Base-by-base conservation (phyloP, 2,329 filamentous ascomycete species). In the Botryotinia convoluta region DNA sequence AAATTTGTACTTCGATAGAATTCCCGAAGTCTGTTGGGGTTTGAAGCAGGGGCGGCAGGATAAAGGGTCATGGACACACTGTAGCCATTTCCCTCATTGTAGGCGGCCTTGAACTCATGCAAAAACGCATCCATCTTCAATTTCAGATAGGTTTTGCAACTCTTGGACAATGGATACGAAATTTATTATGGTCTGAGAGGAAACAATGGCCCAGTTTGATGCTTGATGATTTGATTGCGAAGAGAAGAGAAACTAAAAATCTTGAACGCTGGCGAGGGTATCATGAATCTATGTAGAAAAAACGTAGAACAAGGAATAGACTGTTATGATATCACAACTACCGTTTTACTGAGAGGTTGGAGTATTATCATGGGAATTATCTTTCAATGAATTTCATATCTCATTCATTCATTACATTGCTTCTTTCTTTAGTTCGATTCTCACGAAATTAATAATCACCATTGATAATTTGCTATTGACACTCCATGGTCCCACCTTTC, bases 1-100 rank as follows among this genome's bases (percentile, higher is more conserved):
- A 89, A 89, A 80, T 92, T 93, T 63, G 92, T 92, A 78, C 89
- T 90, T 77, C 90, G 88, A 83, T 90, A 91, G 78, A 98, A 91
- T 60, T 87, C 87, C 78, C 88, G 87, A 61, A 98, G 84, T 73
- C 90, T 89, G 73, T 89, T 86, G 57, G 91, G 88, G 74, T 93
- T 85, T 64, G 87, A 83, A 44, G 85, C 78, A 6, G 92, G 88
- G 67, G 92, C 82, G 74, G 92, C 86, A 51, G 95, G 95, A 22
- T 89, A 91, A 74, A 98, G 85, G 16, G 92, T 92, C 74, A 89
- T 87, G 32, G 94, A 92, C 54, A 98, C 87, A 67, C 86, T 86
- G 78, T 92, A 91, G 74, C 94, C 94, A 80, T 93, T 89, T 73
- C 87, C 86, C 44, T 84, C 82, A 65, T 85, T 82, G 79, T 94